Percentiles rank a stretch among this genome's conserved stretches.
phyloP scores from a whole-genome alignment of 139 green algal genomes.

The Zygnema circumcarinatum region DNA sequence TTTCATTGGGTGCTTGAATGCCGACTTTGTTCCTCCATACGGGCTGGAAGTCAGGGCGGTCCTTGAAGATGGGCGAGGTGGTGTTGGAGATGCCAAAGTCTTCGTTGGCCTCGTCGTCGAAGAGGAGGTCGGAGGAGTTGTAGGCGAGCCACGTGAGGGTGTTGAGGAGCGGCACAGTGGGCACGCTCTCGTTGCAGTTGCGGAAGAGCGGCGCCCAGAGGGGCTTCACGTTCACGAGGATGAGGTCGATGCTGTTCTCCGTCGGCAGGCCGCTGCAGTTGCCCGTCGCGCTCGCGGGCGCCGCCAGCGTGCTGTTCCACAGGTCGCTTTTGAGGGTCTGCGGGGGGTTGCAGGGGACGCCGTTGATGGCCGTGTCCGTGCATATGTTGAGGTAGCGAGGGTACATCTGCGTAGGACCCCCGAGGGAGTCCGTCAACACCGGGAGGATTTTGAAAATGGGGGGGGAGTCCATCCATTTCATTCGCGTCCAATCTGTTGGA shows the following conservation, averaged over 20 bases:
- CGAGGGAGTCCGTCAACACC: too few relatives aligned
- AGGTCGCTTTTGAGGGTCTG: background rate
- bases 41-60: background rate
- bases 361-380: constrained; percentile 8
- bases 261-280: constrained; percentile 37
- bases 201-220: background rate
- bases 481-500: too few relatives aligned
- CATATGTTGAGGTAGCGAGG: constrained; percentile 23
- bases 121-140: background rate
- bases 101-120: background rate
- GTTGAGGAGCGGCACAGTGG: constrained; percentile 11
- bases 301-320: background rate
- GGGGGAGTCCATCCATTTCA: too few relatives aligned
- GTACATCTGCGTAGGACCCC: constrained; percentile 21
- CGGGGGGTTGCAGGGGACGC: constrained; percentile 8
- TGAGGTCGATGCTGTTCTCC: constrained; percentile 9
- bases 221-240: background rate
- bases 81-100: background rate
- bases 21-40: background rate
- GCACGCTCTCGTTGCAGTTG: constrained; percentile 20
- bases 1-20: background rate
- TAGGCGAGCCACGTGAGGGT: background rate
- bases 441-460: too few relatives aligned
- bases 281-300: background rate
- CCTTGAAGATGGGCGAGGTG: background rate